Base-by-base conservation (phyloP, 2,329 filamentous ascomycete genomes). In the Exophiala phaeomuriformis region DNA sequence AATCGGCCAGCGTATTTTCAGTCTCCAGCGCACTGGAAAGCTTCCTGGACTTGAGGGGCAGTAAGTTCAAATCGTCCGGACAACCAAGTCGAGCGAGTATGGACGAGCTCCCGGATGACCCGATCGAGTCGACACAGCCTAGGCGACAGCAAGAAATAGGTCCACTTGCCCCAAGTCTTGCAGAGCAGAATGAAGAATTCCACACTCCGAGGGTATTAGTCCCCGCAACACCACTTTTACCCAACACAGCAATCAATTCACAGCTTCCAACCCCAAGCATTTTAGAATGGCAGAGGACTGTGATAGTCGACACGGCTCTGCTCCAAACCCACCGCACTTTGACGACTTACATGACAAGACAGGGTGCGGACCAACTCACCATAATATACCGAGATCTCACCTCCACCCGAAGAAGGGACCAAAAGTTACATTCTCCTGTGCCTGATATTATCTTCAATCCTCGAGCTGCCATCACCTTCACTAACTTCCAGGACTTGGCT, bases 371-470 rank as follows among this genome's bases (percentile, higher is more conserved):
- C 3, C 37, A 39, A 27, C 52, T 63, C 19, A 53, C 42, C 10
- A 49, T 65, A 6, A 45, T 64, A 33, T 66, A 65, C 47, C 64
- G 64, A 19, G 61, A 67, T 36, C 43, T 58, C 35, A 49, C 10
- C 31, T 19, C 32, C 29, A 40, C 36, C 56, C 6, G 4, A 32
- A 30, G 42, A 8, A 40, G 29, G 6, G 52, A 49, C n/a, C 43
- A 39, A 31, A 36, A 39, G 1, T 4, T 6, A 19, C 69, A 73
- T 4, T 85, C 89, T 66, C 84, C 27, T 10, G 37, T 42, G 37
- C 56, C 87, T 2, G 90, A 95, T 62, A 68, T 95, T 2, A 78
- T 85, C 1, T 63, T 90, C 3, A 87, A 87, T 0, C 82, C 87
- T 0, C 75, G 73, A 0, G 81, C 79, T 0, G 89, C 86, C 0